These are phyloP conservation scores for Achaetomium macrosporum DNA, from an alignment of 2,329 filamentous ascomycete genomes.

Conservation along the genomic window DNA sequence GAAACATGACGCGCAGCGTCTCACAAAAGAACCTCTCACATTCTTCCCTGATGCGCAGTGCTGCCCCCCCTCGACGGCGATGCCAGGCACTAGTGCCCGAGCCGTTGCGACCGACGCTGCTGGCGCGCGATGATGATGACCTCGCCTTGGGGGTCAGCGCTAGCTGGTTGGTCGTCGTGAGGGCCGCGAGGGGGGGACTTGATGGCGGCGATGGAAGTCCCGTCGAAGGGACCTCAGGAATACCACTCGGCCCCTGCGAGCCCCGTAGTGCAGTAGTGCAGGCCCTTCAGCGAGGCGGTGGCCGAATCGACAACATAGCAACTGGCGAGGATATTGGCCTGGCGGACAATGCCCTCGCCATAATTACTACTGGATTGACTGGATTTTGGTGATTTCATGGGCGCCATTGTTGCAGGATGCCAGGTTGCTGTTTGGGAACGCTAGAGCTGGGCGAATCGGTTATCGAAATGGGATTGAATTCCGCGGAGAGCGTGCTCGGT, in stretches of 20 bases:
- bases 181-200: conserved; percentile 83
- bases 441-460: not conserved
- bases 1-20: conserved; percentile 88
- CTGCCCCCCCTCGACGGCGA: conserved; percentile 77
- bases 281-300: conserved; percentile 66
- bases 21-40: conserved; percentile 99
- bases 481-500: no score
- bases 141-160: conserved; percentile 55
- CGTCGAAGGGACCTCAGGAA: conserved; percentile 86
- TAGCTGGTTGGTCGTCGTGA: conserved; percentile 63
- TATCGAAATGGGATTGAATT: not conserved
- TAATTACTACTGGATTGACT: conserved; percentile 74
- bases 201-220: conserved; percentile 76
- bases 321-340: conserved; percentile 77
- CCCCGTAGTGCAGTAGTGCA: conserved; percentile 95
- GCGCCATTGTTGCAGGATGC: conserved; percentile 48
- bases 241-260: conserved; percentile 77
- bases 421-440: conserved; percentile 23
- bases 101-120: conserved; percentile 18
- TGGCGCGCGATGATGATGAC: conserved; percentile 33
- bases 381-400: conserved; percentile 65
- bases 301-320: conserved; percentile 76
- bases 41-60: conserved; percentile 96
- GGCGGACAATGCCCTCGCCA: conserved; percentile 59
- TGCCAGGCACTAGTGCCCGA: conserved; percentile 35